These are phyloP conservation scores for Ascobolus immersus DNA, from an alignment of 495 filamentous ascomycete species.

Conservation along the genomic window DNA sequence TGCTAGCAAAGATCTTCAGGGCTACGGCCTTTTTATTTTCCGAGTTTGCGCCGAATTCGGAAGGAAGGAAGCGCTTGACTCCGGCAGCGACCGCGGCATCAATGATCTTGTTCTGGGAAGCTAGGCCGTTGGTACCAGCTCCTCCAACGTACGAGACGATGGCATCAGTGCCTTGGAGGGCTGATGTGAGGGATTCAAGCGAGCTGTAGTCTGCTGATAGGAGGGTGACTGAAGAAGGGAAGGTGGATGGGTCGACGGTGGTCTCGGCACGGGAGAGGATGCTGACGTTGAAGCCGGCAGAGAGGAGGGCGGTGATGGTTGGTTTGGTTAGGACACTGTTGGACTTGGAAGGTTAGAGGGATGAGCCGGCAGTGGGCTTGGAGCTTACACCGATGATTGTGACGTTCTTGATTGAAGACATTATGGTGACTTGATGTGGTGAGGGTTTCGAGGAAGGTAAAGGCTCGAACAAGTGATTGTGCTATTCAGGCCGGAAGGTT, in stretches of 20 bases:
- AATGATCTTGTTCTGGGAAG: slow-evolving; percentile 24
- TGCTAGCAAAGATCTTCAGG: slow-evolving; percentile 23
- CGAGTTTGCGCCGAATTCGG: slow-evolving; percentile 33
- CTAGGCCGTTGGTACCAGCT: slow-evolving; percentile 14
- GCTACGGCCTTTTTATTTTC: slow-evolving; percentile 18
- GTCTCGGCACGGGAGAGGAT: slow-evolving; percentile 28
- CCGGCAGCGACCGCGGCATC: slow-evolving; percentile 34
- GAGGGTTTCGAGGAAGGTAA: no score
- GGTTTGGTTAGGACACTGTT: no score
- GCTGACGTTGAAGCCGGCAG: slow-evolving; percentile 30
- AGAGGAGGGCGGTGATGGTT: slow-evolving; percentile 27
- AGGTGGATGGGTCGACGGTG: slow-evolving; percentile 19
- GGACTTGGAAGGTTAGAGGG: no score
- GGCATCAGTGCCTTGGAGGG: slow-evolving; percentile 29
- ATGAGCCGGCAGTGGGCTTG: no score
- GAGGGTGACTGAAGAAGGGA: slow-evolving; percentile 17
- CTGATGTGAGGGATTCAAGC: slow-evolving; percentile 23
- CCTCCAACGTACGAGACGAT: slow-evolving; percentile 27
- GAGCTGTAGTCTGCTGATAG: slow-evolving; percentile 32
- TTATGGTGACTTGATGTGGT: no score
- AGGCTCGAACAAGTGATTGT: no score
- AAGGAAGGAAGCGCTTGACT: slow-evolving; percentile 37
- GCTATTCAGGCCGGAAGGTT: no score
- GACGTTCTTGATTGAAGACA: no score
- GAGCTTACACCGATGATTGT: no score